Conservation (phyloP, 1,284 basidiomycete genomes). For the Thecaphora thlaspeos region DNA sequence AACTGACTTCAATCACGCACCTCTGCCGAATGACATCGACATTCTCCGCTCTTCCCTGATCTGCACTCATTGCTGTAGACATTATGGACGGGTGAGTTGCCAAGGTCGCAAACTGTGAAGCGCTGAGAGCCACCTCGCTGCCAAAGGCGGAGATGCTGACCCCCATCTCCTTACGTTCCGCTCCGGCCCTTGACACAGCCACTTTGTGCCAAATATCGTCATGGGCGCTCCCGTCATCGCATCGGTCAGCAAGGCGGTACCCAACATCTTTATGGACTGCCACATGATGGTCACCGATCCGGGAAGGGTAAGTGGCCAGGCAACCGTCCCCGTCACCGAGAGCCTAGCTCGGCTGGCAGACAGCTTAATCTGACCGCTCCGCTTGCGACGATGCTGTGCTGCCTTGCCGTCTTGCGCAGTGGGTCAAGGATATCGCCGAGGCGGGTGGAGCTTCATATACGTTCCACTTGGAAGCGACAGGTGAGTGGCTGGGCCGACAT, state of each 20-base stretch:
- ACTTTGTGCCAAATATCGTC: constrained; percentile 85
- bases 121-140: too few species aligned
- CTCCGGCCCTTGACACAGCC: too few species aligned
- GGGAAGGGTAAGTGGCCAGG: constrained; percentile 69
- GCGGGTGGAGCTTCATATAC: constrained; percentile 94
- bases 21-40: too few species aligned
- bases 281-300: constrained; percentile 99
- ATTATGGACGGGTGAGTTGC: constrained; percentile 19
- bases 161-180: constrained; percentile 4
- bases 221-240: constrained; percentile 84
- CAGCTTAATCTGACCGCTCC: too few species aligned
- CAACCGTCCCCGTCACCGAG: too few species aligned
- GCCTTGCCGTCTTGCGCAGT: constrained; percentile 62
- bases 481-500: too few species aligned
- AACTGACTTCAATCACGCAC: too few species aligned
- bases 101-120: neutral
- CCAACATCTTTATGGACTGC: constrained; percentile 98
- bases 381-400: too few species aligned
- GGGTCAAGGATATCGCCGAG: constrained; percentile 92
- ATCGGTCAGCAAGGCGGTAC: constrained; percentile 83
- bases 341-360: too few species aligned
- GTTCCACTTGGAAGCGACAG: constrained; percentile 86
- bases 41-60: too few species aligned
- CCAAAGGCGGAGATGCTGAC: too few species aligned
- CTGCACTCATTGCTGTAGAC: too few species aligned